Evolutionary conservation across 371 early-diverging fungal genomes (phyloP), one percentile per base, ranked within the genome.

Genomic region (Rhizopus stolonifer): DNA sequence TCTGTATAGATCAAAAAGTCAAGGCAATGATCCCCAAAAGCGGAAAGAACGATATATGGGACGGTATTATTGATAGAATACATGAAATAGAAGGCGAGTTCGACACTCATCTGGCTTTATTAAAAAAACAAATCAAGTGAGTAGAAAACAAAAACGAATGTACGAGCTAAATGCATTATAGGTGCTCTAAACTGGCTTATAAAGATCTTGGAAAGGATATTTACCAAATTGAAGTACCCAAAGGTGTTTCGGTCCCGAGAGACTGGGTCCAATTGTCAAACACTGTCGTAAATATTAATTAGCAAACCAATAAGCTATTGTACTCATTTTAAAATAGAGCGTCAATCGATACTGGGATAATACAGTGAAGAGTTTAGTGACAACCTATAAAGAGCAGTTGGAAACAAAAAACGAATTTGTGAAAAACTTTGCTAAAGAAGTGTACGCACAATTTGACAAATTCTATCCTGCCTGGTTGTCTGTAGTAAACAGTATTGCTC

Each of bases 121-220:
- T 76, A 17, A 83, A 87, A 53, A 72, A 67, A 45, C 64, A 76
- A 38, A 63, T 93, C 42, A 80, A 79, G 77, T 89, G 78, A 64
- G 34, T 14, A 17, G 22, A 1, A 21, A 36, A 46, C 10, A 15
- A 5, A 22, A 19, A 18, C 22, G 9, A 11, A 38, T 49, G 11
- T 46, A 9, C 1, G 17, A 1, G 4, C 38, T n/a, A 4, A 5
- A 15, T n/a, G 4, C 7, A 38, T 11, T 0, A 38, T 4, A 81
- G 82, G 36, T 73, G 71, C 3, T 56, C 72, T 23, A 72, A 78
- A 31, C 49, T 89, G n/a, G 58, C 49, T 3, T 99, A 90, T 77
- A 90, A 87, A 60, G 86, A 96, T 74, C 65, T 96, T 45, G 96
- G 96, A 21, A 99, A 99, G 66, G 99, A 99, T 61, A 81, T 92